These are phyloP conservation scores for Plasmodium inui DNA, from an alignment of 169 alveolate species.

Conservation along the genomic window DNA sequence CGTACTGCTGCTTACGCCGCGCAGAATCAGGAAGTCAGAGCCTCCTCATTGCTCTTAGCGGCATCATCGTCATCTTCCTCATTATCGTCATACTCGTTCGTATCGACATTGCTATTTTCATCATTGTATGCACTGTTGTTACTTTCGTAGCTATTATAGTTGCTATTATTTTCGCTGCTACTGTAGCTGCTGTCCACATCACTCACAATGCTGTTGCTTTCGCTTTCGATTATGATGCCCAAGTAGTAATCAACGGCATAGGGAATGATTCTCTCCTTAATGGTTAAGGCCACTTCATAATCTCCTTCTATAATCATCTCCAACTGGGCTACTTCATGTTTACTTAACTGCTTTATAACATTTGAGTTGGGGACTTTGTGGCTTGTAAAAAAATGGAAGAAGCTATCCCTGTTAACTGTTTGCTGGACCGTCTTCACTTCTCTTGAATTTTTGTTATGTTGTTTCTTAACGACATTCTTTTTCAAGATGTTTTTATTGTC, in stretches of 20 bases:
- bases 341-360: conserved; percentile 68
- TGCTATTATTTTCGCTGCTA: conserved; percentile 71
- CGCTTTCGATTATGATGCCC: conserved; percentile 80
- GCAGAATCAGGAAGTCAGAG: conserved; percentile 50
- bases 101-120: conserved; percentile 71
- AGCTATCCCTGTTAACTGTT: conserved; percentile 84
- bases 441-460: conserved; percentile 83
- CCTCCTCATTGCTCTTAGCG: conserved; percentile 79
- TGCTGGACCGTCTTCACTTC: conserved; percentile 84
- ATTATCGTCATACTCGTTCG: conserved; percentile 83
- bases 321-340: conserved; percentile 83
- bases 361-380: conserved; percentile 67
- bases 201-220: conserved; percentile 72
- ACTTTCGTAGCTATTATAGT: conserved; percentile 73
- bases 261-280: conserved; percentile 86
- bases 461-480: conserved; percentile 84
- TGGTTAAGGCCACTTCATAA: conserved; percentile 85
- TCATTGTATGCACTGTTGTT: conserved; percentile 76
- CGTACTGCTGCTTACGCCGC: neutral
- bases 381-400: conserved; percentile 85
- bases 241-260: conserved; percentile 86
- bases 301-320: conserved; percentile 88
- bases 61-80: conserved; percentile 85
- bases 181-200: conserved; percentile 73
- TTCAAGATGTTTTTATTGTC: conserved; percentile 84